A percentile compares a stretch with the other conserved stretches of the same genome.
Conservation (phyloP, 2,329 filamentous ascomycete genomes). For the Beauveria sp. region DNA sequence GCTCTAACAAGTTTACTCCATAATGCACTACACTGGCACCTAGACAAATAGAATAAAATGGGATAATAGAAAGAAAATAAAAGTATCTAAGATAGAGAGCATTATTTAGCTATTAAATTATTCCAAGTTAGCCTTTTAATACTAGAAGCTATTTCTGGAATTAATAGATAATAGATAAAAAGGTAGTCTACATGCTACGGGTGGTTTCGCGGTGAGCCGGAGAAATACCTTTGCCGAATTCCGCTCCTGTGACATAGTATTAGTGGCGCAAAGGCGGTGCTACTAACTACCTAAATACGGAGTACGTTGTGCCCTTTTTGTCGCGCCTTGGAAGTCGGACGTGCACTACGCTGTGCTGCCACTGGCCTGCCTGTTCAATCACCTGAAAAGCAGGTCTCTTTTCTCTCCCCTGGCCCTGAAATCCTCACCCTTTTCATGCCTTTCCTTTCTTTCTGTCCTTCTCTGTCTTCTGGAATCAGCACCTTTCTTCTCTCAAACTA, state of each 20-base stretch:
- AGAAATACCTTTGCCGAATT: constrained; percentile 1
- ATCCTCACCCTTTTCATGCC: constrained; percentile 11
- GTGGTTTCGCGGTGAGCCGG: background rate
- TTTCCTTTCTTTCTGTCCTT: constrained; percentile 5
- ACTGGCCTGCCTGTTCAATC: background rate
- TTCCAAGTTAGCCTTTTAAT: too few relatives aligned
- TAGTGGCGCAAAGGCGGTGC: background rate
- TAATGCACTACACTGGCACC: too few relatives aligned
- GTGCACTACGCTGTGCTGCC: background rate
- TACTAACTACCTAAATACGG: too few relatives aligned
- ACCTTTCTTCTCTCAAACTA: background rate
- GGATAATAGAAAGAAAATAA: too few relatives aligned
- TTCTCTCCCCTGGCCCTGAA: constrained; percentile 15
- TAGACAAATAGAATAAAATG: too few relatives aligned
- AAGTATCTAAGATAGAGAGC: too few relatives aligned
- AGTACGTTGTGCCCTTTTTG: background rate
- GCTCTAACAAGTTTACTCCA: background rate
- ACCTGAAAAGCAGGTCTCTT: background rate
- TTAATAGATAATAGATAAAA: too few relatives aligned
- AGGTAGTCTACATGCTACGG: too few relatives aligned
- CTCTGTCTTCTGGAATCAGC: background rate
- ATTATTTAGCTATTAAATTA: too few relatives aligned
- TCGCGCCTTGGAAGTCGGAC: background rate
- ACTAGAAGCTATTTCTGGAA: too few relatives aligned
- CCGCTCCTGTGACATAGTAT: background rate